These are phyloP conservation scores for Knufia fluminis DNA, from an alignment of 2,329 filamentous ascomycete species.

Conservation along the genomic window DNA sequence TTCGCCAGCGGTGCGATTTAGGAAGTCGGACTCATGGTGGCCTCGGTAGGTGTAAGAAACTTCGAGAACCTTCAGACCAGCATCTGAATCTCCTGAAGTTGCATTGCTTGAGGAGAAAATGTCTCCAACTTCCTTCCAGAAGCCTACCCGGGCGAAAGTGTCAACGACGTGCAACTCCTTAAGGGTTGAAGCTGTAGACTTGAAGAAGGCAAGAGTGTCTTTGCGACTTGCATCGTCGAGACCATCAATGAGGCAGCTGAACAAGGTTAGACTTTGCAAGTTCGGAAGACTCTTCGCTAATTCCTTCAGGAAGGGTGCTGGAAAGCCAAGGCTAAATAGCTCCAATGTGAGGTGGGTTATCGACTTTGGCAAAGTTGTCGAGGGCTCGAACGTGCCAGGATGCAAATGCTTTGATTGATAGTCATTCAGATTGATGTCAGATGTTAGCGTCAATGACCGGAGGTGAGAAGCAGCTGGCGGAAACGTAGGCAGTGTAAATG, in stretches of 20 bases:
- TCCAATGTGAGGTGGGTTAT: constrained; percentile 40
- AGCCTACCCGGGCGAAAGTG: constrained; percentile 35
- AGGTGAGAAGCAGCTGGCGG: constrained; percentile 36
- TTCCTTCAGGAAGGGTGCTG: constrained; percentile 32
- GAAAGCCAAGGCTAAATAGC: constrained; percentile 41
- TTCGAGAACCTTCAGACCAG: constrained; percentile 36
- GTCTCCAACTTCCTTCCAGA: constrained; percentile 28
- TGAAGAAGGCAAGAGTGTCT: constrained; percentile 37
- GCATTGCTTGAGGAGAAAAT: constrained; percentile 13
- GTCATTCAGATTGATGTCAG: constrained; percentile 40
- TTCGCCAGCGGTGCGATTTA: constrained; percentile 29
- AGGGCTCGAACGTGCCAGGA: constrained; percentile 19
- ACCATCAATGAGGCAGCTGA: constrained; percentile 39
- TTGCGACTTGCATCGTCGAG: constrained; percentile 30
- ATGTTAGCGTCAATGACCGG: constrained; percentile 39
- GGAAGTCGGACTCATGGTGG: constrained; percentile 36
- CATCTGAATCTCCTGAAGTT: constrained; percentile 9
- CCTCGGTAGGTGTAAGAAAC: constrained; percentile 39
- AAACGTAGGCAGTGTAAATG: constrained; percentile 39
- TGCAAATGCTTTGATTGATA: constrained; percentile 31
- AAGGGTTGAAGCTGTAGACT: constrained; percentile 26
- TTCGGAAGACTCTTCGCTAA: constrained; percentile 34
- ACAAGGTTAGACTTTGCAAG: constrained; percentile 37
- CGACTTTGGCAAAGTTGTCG: constrained; percentile 27
- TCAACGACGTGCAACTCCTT: constrained; percentile 40